Evolutionary conservation across 176 grass and related monocot species (phyloP), one percentile per base, ranked within the genome.

Genomic region (Oryza coarctata): DNA sequence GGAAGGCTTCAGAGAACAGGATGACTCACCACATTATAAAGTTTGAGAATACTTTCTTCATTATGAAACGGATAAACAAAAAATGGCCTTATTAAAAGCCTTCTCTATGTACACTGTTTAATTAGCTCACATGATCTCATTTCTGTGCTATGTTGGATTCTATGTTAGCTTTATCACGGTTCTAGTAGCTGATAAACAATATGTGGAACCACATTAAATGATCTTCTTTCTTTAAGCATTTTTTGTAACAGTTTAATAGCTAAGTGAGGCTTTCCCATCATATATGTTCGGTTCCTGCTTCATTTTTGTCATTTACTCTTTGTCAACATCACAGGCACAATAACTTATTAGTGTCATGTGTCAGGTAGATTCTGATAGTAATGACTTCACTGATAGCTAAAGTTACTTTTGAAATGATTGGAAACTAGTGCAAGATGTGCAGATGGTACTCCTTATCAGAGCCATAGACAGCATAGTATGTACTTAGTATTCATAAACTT

Each of bases 251-350:
- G 34, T 60, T 81, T 22, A 5, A 38, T 58, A 58, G 25, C 7
- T 14, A 22, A 58, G 47, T 10, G 30, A 36, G 7, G 58, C 28
- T 58, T 63, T 31, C 13, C 29, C 63, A 81, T 69, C 63, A 29
- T 81, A 33, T 74, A 9, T 66, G 17, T 58, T 68, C 9, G 29
- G 26, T 86, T 86, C 27, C 2, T 68, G 27, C 75, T 75, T 68
- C 23, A 32, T 73, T 81, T 40, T 45, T 63, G 18, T 30, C 38
- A 13, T 60, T 58, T 47, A 4, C 58, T 74, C 13, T 33, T 62
- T 44, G 68, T 62, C 43, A 36, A 27, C 65, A 81, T 33, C 28
- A 74, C 58, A 22, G 71, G 36, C 60, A 60, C 20, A 75, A 72
- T 12, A 9, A 25, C 62, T 68, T 81, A 62, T n/a, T 63, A 41